These are phyloP conservation scores for Xylariomycetidae sp. DNA, from an alignment of 2,329 filamentous ascomycete species.

Conservation along the genomic window DNA sequence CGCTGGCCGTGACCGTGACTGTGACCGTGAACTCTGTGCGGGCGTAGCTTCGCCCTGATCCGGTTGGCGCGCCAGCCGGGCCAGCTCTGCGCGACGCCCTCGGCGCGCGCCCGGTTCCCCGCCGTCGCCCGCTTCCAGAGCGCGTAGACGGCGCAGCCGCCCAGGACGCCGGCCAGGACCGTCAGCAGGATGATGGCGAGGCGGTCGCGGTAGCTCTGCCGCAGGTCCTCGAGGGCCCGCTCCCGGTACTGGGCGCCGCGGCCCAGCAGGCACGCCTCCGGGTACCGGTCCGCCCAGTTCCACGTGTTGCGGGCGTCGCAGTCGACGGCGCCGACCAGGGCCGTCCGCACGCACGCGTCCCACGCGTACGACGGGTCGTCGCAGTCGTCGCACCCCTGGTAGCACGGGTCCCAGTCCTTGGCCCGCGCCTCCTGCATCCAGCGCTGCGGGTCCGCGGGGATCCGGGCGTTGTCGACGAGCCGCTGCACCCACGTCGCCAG, in stretches of 20 bases:
- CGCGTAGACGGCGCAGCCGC: background rate
- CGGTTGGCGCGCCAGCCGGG: background rate
- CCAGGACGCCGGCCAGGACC: background rate
- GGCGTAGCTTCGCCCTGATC: no score
- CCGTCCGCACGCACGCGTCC: slow-evolving; percentile 4
- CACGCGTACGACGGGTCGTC: slow-evolving; percentile 2
- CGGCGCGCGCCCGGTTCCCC: background rate
- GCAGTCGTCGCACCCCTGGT: slow-evolving; percentile 6
- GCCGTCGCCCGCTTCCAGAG: slow-evolving; percentile 1
- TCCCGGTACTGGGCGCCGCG: slow-evolving; percentile 1
- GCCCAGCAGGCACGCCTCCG: slow-evolving; percentile 3
- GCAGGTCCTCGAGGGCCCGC: slow-evolving; percentile 1
- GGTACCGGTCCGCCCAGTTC: slow-evolving; percentile 8
- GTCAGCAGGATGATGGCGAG: slow-evolving; percentile 3
- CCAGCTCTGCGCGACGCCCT: slow-evolving; percentile 1
- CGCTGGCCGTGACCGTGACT: no score
- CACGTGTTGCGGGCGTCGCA: slow-evolving; percentile 7
- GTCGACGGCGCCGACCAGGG: background rate
- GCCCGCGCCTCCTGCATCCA: slow-evolving; percentile 3
- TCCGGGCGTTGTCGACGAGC: background rate
- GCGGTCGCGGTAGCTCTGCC: background rate
- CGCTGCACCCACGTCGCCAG: slow-evolving; percentile 1
- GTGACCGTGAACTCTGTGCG: background rate
- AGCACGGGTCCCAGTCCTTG: slow-evolving; percentile 7
- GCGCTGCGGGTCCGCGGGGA: background rate